These are phyloP conservation scores for Mycena floridula DNA, from an alignment of 768 basidiomycete species.

Conservation along the genomic window DNA sequence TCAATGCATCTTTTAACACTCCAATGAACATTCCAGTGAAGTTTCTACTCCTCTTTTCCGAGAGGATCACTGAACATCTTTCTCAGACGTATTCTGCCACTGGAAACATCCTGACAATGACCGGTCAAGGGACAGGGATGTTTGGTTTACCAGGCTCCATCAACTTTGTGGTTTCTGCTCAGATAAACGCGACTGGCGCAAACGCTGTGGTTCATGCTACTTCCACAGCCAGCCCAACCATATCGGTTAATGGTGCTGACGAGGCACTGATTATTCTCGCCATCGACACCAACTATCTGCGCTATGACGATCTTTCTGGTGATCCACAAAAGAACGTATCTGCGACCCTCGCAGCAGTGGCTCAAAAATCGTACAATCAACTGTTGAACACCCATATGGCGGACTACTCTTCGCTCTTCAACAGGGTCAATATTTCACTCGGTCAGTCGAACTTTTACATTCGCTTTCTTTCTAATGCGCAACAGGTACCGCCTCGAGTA, in stretches of 20 bases:
- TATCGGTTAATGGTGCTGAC: constrained; percentile 2
- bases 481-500: constrained; percentile 2
- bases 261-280: constrained; percentile 6
- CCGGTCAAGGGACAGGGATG: too few relatives aligned
- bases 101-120: too few relatives aligned
- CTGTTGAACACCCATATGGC: constrained; percentile 4
- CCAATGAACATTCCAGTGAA: too few relatives aligned
- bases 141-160: too few relatives aligned
- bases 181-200: constrained; percentile 3
- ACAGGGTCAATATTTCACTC: constrained; percentile 5
- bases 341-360: constrained; percentile 1
- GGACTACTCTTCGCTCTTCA: constrained; percentile 5
- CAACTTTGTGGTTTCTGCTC: constrained; percentile 3
- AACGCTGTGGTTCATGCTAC: constrained; percentile 1
- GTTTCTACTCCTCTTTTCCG: too few relatives aligned
- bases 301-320: constrained; percentile 6
- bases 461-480: background rate
- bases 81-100: too few relatives aligned
- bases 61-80: too few relatives aligned
- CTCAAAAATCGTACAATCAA: constrained; percentile 1
- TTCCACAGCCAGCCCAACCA: background rate
- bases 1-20: too few relatives aligned
- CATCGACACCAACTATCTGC: constrained; percentile 8
- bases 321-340: constrained; percentile 3
- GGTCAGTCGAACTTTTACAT: constrained; percentile 1